Evolutionary conservation across 164 flowering plant species (phyloP), one percentile per base, ranked within the genome.

Genomic region (Sedum album): DNA sequence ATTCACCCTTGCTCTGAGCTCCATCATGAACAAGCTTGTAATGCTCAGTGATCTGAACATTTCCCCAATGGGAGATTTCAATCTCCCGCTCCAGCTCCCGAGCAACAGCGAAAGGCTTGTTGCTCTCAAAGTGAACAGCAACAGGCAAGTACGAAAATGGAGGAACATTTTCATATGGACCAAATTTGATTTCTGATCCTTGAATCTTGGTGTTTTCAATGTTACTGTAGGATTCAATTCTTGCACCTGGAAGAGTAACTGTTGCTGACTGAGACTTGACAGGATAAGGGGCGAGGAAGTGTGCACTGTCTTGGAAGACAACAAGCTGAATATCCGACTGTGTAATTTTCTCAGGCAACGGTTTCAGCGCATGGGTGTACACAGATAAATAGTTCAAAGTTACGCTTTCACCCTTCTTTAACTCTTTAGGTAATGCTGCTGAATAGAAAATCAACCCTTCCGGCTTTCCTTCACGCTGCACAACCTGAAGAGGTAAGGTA

Each of bases 41-140:
- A 75, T 89, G 85, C 75, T 94, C 99, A 23, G 92, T 87, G 60
- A 94, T 75, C 75, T 90, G 96, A 69, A 94, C 85, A 72, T 80
- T 90, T 60, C 99, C 99, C 99, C 97, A 94, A 69, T 94, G 99
- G 39, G 97, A 94, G 73, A 91, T 74, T 74, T 91, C 97, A 71
- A 94, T 85, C 79, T 94, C 99, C 26, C 97, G 78, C 65, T 83
- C 82, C 75, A 94, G 79, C 77, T 87, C 86, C 72, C 79, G 68
- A 66, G 95, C 99, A 74, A 91, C 86, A 26, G 92, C 82, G 80
- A 90, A 88, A 44, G 97, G 92, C 26, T 75, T 76, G 66, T 87
- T 87, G 77, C 77, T 83, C 68, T 85, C 93, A 73, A 81, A 91
- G 75, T 94, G 97, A 69, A 90, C 78, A 51, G 77, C 81, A 31